Evolutionary conservation across 2,329 filamentous ascomycete genomes (phyloP).

Genomic region (Onygenales sp.): DNA sequence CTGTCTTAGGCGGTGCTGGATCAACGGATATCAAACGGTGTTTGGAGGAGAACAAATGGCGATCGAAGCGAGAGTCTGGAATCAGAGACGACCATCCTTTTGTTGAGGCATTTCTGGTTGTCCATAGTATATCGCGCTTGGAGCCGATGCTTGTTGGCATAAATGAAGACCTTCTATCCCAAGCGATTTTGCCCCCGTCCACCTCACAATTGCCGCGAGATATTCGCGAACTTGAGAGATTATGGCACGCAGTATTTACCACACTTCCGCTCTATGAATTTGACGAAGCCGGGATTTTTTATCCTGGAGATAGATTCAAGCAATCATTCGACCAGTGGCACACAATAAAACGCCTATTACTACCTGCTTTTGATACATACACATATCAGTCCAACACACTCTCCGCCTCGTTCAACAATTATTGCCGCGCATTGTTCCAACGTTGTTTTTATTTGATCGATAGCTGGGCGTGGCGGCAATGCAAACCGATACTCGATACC

Average conservation of each 20-base stretch:
- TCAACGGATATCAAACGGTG: constrained; percentile 31
- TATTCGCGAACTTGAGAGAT: constrained; percentile 24
- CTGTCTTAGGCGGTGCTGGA: constrained; percentile 23
- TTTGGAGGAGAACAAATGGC: constrained; percentile 35
- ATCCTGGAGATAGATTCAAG: constrained; percentile 31
- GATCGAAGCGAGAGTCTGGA: constrained; percentile 37
- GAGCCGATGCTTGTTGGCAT: constrained; percentile 19
- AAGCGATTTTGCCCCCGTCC: constrained; percentile 22
- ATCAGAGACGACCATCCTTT: constrained; percentile 35
- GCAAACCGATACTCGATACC: constrained; percentile 43
- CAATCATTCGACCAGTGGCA: constrained; percentile 40
- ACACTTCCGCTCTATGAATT: constrained; percentile 46
- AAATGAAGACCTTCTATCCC: constrained; percentile 31
- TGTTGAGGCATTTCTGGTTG: constrained; percentile 39
- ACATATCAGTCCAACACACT: constrained; percentile 28
- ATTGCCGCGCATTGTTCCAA: constrained; percentile 42
- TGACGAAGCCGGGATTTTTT: constrained; percentile 39
- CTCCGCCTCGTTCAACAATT: constrained; percentile 43
- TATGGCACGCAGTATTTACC: constrained; percentile 40
- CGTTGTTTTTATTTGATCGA: constrained; percentile 46
- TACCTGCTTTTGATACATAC: constrained; percentile 40
- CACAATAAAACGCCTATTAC: constrained; percentile 37
- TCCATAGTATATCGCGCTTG: constrained; percentile 31
- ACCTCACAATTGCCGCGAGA: constrained; percentile 23
- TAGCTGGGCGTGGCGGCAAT: constrained; percentile 48